phyloP scores from a whole-genome alignment of 2,329 filamentous ascomycete genomes.

The Trichophaea hybrida region DNA sequence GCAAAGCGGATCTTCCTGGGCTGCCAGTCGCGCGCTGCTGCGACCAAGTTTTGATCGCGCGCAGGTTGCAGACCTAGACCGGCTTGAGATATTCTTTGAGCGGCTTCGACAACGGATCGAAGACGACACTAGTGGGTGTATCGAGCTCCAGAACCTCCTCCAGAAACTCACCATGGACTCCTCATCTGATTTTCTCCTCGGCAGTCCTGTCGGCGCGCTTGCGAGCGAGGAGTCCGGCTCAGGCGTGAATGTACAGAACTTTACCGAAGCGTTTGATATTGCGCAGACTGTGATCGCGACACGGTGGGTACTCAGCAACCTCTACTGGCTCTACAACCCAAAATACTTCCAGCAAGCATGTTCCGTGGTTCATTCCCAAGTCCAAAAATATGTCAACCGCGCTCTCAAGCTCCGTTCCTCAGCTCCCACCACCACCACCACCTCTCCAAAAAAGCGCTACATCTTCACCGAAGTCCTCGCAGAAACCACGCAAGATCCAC shows the following conservation, averaged over 20 bases:
- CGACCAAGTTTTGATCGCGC: background rate
- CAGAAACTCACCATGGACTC: conserved; percentile 2
- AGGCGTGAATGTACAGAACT: conserved; percentile 3
- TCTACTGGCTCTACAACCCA: conserved; percentile 14
- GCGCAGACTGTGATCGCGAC: conserved; percentile 9
- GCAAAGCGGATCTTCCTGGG: background rate
- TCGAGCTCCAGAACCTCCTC: background rate
- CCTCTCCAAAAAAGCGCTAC: conserved; percentile 31
- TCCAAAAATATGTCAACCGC: conserved; percentile 7
- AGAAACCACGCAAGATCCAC: conserved; percentile 35
- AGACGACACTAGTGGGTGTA: too few relatives aligned
- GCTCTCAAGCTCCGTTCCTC: background rate
- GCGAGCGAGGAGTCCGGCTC: background rate
- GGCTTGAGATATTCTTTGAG: background rate
- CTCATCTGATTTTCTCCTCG: background rate
- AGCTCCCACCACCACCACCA: background rate
- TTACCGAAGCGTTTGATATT: conserved; percentile 11
- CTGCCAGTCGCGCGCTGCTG: background rate
- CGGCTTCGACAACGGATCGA: background rate
- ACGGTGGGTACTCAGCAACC: background rate
- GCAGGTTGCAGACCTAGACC: background rate
- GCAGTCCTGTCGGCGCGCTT: background rate
- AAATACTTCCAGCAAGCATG: conserved; percentile 6
- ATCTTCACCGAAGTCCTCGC: conserved; percentile 46
- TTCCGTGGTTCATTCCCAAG: conserved; percentile 4